Base-by-base conservation (phyloP, 2,329 filamentous ascomycete genomes). In the Claviceps spartinae region DNA sequence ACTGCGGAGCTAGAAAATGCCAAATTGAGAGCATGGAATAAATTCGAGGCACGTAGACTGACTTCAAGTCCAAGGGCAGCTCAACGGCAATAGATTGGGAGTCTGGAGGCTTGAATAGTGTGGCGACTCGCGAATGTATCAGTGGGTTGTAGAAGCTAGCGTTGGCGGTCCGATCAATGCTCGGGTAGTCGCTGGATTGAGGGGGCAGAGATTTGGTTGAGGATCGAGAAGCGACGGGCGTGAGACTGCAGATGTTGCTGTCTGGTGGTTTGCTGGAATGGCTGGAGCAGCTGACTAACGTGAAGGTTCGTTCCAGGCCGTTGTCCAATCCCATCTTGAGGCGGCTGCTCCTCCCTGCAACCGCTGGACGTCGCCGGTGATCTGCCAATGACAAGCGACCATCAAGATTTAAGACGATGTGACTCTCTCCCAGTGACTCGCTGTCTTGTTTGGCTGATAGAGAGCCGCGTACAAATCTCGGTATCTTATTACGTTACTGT, bases 101-200 rank as follows among this genome's bases (percentile, higher is more conserved):
- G 16, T 30, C 22, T 8, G 22, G 14, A 34, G 22, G n/a, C 16
- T 37, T 18, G 18, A 40, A 26, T 8, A 30, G 37, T 41, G 47
- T 20, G 24, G 24, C 16, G 30, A 34, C 30, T 34, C 30, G 30
- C 30, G 24, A 34, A 24, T 30, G 30, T 24, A 14, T 20, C 11
- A 20, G 16, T 2, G 44, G 18, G 20, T 14, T 24, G 30, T 4
- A 37, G 37, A 5, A 46, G 55, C 40, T 8, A 43, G 43, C 24
- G 44, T 47, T 37, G 51, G 42, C 47, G 18, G 44, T 20, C 45
- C 26, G 52, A 44, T 49, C 47, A 54, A 52, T 54, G 52, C 55
- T 56, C 55, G 52, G 45, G 52, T 43, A 48, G 22, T 36, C 20
- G 44, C 26, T 14, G 36, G 34, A 24, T 2, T 5, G 49, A 52